Evolutionary conservation across 2,329 filamentous ascomycete genomes (phyloP).

Genomic region (Talaromyces sp.): DNA sequence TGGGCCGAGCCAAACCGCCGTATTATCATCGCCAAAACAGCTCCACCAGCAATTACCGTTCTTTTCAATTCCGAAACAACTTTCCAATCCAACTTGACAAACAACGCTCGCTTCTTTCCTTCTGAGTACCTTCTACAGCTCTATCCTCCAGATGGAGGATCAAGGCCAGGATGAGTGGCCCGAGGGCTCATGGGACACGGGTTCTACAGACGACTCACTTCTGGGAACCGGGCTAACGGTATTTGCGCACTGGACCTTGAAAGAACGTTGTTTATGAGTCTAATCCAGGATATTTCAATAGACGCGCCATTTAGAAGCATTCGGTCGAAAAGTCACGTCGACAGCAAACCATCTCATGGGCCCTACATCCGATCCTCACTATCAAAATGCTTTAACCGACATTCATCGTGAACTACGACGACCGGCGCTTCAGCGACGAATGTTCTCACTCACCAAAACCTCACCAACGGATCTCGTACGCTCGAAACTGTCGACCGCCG

Average conservation of each 20-base stretch:
- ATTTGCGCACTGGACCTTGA: conserved; percentile 20
- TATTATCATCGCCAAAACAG: conserved; percentile 10
- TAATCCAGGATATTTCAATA: conserved; percentile 34
- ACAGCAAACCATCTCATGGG: conserved; percentile 88
- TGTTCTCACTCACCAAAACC: conserved; percentile 86
- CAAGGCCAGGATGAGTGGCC: conserved; percentile 44
- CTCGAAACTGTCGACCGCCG: conserved; percentile 78
- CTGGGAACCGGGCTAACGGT: conserved; percentile 47
- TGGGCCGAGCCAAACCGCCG: not conserved
- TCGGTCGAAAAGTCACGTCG: conserved; percentile 88
- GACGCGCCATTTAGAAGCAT: conserved; percentile 85
- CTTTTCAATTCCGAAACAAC: conserved; percentile 1
- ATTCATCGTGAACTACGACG: conserved; percentile 83
- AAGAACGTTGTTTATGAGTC: not conserved
- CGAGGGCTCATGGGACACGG: conserved; percentile 33
- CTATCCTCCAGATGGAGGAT: conserved; percentile 35
- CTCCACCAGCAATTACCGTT: conserved; percentile 9
- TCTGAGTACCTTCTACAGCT: conserved; percentile 5
- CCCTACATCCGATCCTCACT: conserved; percentile 61
- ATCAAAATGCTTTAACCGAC: conserved; percentile 80
- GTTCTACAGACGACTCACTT: conserved; percentile 41
- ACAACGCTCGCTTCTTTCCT: not conserved
- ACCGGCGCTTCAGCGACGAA: conserved; percentile 76
- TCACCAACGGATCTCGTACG: conserved; percentile 92
- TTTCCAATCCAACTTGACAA: not conserved